Conservation (phyloP, 1,284 basidiomycete species). For the Rhodotorula sp. region DNA sequence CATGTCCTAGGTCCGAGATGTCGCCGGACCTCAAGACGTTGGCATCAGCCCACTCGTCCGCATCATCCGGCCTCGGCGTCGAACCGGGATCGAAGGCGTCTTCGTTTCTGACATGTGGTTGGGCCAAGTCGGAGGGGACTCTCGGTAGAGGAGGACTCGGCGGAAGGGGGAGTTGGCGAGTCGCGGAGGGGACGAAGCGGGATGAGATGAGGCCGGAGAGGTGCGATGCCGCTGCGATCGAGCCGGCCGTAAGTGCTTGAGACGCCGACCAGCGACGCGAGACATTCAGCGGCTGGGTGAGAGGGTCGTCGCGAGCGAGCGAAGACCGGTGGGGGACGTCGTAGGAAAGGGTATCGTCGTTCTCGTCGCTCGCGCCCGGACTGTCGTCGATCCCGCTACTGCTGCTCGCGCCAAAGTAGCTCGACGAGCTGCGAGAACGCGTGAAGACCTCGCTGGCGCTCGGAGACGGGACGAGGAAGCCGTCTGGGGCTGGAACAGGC, state of each 20-base stretch:
- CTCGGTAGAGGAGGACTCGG: slow-evolving; percentile 1
- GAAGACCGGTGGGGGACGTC: not conserved
- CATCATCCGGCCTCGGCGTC: not conserved
- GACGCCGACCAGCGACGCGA: not conserved
- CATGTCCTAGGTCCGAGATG: not conserved
- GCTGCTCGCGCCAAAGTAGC: not conserved
- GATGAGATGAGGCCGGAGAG: not conserved
- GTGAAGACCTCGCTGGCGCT: not conserved
- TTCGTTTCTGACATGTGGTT: not conserved
- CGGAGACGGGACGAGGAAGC: not conserved
- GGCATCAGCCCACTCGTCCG: slow-evolving; percentile 2
- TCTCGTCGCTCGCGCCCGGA: not conserved
- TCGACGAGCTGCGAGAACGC: not conserved
- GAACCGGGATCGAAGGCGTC: not conserved
- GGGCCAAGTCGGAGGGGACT: not conserved
- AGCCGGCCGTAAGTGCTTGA: not conserved
- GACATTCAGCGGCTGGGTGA: not conserved
- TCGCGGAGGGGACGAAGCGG: not conserved
- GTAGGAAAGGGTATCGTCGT: not conserved
- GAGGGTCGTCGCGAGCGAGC: not conserved
- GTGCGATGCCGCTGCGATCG: not conserved
- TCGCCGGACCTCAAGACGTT: not conserved
- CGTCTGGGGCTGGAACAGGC: slow-evolving; percentile 7
- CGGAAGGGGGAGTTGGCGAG: not conserved
- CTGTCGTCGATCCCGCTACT: not conserved